These are phyloP conservation scores for Trichophyton benhamiae DNA, from an alignment of 2,329 filamentous ascomycete genomes.

Conservation along the genomic window DNA sequence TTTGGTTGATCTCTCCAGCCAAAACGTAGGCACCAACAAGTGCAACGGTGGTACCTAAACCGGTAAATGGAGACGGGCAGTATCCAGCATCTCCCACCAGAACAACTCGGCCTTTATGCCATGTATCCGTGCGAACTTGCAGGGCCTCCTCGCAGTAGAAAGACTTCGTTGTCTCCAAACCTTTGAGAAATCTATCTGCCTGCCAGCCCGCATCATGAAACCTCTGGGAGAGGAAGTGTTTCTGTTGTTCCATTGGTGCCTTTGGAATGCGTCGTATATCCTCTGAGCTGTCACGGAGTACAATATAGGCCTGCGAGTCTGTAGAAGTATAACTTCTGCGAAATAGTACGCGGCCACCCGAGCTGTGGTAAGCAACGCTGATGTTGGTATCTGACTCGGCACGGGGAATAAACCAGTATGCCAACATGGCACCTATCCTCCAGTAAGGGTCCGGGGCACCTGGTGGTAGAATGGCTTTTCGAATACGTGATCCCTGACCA, in stretches of 20 bases:
- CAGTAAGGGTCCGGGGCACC: conserved; percentile 11
- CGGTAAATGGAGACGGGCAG: conserved; percentile 21
- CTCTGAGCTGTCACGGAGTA: conserved; percentile 1
- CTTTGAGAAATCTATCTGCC: conserved; percentile 25
- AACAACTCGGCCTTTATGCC: conserved; percentile 25
- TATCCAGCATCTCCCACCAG: conserved; percentile 33
- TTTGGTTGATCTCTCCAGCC: conserved; percentile 36
- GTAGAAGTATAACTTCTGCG: conserved; percentile 16
- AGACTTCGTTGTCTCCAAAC: conserved; percentile 29
- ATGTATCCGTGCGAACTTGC: conserved; percentile 23
- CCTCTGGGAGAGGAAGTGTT: conserved; percentile 18
- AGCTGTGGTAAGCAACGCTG: conserved; percentile 12
- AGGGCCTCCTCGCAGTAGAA: conserved; percentile 34
- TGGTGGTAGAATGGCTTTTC: conserved; percentile 30
- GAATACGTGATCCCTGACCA: conserved; percentile 40
- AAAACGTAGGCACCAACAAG: conserved; percentile 42
- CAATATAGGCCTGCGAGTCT: conserved; percentile 17
- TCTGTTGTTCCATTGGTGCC: conserved; percentile 8
- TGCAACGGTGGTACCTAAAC: conserved; percentile 25
- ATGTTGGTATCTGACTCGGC: conserved; percentile 14
- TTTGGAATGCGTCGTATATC: neutral
- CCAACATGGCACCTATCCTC: conserved; percentile 16
- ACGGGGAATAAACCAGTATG: conserved; percentile 21
- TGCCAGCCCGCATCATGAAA: conserved; percentile 31
- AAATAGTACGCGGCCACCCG: conserved; percentile 17